These are phyloP conservation scores for Boletus rubroflammeus DNA, from an alignment of 768 basidiomycete species.

Conservation along the genomic window DNA sequence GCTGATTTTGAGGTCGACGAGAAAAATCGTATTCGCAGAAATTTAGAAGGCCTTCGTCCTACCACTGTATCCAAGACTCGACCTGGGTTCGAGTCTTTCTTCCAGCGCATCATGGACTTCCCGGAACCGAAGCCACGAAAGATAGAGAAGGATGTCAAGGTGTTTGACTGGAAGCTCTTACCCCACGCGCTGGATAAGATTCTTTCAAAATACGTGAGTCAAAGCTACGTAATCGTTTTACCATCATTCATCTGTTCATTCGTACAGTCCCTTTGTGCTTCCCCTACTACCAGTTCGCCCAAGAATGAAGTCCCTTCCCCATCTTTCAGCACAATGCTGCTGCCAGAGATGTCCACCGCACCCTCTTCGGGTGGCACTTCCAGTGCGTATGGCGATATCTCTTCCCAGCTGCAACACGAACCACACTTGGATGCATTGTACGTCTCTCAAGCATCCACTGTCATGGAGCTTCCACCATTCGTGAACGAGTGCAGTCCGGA, in stretches of 20 bases:
- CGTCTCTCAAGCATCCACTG: slow-evolving; percentile 18
- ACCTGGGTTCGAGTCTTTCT: slow-evolving; percentile 77
- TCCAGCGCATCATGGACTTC: slow-evolving; percentile 95
- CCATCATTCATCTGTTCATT: slow-evolving; percentile 1
- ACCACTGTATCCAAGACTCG: slow-evolving; percentile 88
- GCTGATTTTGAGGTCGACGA: slow-evolving; percentile 86
- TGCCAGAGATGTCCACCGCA: background rate
- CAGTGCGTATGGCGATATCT: slow-evolving; percentile 2
- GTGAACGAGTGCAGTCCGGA: slow-evolving; percentile 14
- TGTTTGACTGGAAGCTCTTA: slow-evolving; percentile 74
- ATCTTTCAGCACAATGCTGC: slow-evolving; percentile 30
- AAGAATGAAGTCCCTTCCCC: slow-evolving; percentile 26
- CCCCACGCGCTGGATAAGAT: slow-evolving; percentile 74
- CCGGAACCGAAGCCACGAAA: slow-evolving; percentile 91
- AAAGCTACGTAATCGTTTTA: background rate
- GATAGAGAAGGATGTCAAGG: slow-evolving; percentile 96
- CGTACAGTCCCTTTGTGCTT: slow-evolving; percentile 45
- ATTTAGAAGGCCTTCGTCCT: slow-evolving; percentile 89
- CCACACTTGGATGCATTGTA: slow-evolving; percentile 18
- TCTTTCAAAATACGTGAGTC: slow-evolving; percentile 76
- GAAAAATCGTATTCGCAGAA: slow-evolving; percentile 93
- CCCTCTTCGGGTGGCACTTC: slow-evolving; percentile 18
- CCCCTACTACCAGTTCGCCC: slow-evolving; percentile 29
- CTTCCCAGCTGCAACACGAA: slow-evolving; percentile 9
- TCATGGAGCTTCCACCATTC: slow-evolving; percentile 17